Conservation (phyloP, 352 stramenopile species). For the Globisporangium radiosum region DNA sequence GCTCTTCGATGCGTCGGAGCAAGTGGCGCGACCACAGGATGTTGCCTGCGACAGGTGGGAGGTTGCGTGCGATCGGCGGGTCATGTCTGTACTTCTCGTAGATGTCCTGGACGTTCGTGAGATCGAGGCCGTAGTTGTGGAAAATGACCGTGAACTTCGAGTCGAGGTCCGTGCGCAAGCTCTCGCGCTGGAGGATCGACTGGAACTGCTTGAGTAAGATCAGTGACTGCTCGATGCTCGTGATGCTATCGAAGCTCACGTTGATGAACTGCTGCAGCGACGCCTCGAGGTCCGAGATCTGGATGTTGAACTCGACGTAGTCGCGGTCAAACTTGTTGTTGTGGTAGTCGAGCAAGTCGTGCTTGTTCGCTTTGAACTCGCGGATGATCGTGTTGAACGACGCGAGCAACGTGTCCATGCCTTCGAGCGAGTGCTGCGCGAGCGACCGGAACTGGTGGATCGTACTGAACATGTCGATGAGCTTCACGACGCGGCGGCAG, state of each 20-base stretch:
- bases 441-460: constrained; percentile 91
- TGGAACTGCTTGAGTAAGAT: constrained; percentile 85
- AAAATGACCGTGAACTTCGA: constrained; percentile 90
- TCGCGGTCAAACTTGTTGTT: constrained; percentile 91
- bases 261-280: constrained; percentile 90
- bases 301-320: constrained; percentile 93
- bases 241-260: constrained; percentile 84
- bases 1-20: constrained; percentile 81
- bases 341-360: constrained; percentile 85
- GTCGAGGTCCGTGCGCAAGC: constrained; percentile 72
- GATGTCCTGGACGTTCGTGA: constrained; percentile 79
- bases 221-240: constrained; percentile 84
- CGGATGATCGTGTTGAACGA: constrained; percentile 82
- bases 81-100: constrained; percentile 86
- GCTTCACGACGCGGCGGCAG: constrained; percentile 82
- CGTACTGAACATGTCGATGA: constrained; percentile 90
- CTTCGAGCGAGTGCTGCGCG: constrained; percentile 87
- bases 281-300: constrained; percentile 84
- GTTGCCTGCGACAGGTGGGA: constrained; percentile 80
- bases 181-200: constrained; percentile 83
- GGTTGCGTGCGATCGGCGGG: constrained; percentile 69
- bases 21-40: constrained; percentile 85
- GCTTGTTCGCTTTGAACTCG: constrained; percentile 70
- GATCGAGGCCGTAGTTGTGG: constrained; percentile 86
- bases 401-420: constrained; percentile 73